These are phyloP conservation scores for Lachnellula arida DNA, from an alignment of 2,329 filamentous ascomycete genomes.

Conservation along the genomic window DNA sequence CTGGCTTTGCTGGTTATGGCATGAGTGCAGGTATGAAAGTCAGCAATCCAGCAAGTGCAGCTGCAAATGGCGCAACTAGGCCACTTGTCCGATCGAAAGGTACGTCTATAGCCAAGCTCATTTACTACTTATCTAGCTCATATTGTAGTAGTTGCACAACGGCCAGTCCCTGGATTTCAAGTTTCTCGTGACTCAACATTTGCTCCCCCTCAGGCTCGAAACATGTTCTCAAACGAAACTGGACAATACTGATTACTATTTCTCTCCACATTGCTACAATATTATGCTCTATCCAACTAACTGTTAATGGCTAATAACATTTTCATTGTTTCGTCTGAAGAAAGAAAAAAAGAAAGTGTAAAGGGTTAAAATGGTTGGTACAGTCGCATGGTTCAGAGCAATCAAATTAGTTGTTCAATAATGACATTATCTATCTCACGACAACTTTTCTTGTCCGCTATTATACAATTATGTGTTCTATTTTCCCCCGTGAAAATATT, in stretches of 20 bases:
- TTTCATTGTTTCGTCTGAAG: background rate
- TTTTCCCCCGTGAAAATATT: too few relatives aligned
- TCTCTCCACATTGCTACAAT: background rate
- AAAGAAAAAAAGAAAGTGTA: background rate
- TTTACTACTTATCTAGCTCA: background rate
- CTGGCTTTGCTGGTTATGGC: slow-evolving; percentile 30
- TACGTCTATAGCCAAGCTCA: slow-evolving; percentile 2
- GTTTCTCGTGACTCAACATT: slow-evolving; percentile 12
- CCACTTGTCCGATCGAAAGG: slow-evolving; percentile 25
- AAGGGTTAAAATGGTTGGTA: too few relatives aligned
- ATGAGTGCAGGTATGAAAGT: slow-evolving; percentile 34
- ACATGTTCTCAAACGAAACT: slow-evolving; percentile 17
- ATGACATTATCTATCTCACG: too few relatives aligned
- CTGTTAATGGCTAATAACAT: background rate
- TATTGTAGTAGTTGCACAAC: slow-evolving; percentile 22
- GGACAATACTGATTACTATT: slow-evolving; percentile 12
- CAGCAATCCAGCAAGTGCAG: slow-evolving; percentile 23
- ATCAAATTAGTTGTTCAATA: too few relatives aligned
- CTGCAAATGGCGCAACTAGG: slow-evolving; percentile 10
- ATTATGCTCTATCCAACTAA: background rate
- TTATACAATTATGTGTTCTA: too few relatives aligned
- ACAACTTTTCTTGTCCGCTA: too few relatives aligned
- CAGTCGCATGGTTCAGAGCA: too few relatives aligned
- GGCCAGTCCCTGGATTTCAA: slow-evolving; percentile 14
- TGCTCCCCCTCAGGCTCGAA: slow-evolving; percentile 10